Evolutionary conservation across 495 filamentous ascomycete genomes (phyloP).

Genomic region (Penicillium cosmopolitanum): DNA sequence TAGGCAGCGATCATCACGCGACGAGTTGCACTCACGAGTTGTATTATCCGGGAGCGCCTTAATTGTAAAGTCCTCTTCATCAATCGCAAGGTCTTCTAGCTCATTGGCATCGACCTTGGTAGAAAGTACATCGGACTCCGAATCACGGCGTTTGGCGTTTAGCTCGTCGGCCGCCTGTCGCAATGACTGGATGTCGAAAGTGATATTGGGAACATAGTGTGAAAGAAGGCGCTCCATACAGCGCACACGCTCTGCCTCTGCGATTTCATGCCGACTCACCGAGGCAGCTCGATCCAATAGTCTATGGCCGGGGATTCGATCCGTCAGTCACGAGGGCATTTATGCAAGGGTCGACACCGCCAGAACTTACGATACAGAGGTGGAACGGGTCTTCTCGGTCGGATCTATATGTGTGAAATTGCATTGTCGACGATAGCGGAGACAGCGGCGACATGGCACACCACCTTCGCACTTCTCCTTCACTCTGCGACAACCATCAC

Average conservation of each 20-base stretch:
- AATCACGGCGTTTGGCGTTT: slow-evolving; percentile 41
- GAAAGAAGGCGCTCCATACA: slow-evolving; percentile 50
- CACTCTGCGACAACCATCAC: slow-evolving; percentile 52
- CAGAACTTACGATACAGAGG: slow-evolving; percentile 42
- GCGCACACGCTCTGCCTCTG: slow-evolving; percentile 48
- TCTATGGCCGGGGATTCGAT: slow-evolving; percentile 22
- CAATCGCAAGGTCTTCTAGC: slow-evolving; percentile 47
- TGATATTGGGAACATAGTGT: slow-evolving; percentile 47
- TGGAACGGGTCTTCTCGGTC: slow-evolving; percentile 40
- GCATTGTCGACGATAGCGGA: slow-evolving; percentile 52
- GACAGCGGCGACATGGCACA: slow-evolving; percentile 53
- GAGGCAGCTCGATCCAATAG: slow-evolving; percentile 41
- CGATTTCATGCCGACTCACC: slow-evolving; percentile 44
- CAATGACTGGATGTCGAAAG: slow-evolving; percentile 48
- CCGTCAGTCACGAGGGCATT: slow-evolving; percentile 5
- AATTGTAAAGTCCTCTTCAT: slow-evolving; percentile 51
- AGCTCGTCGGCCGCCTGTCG: slow-evolving; percentile 46
- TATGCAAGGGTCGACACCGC: not conserved
- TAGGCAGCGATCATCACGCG: too few relatives aligned
- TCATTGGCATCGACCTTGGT: slow-evolving; percentile 43
- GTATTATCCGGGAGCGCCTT: slow-evolving; percentile 52
- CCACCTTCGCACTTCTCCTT: slow-evolving; percentile 58
- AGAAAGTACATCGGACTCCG: slow-evolving; percentile 40
- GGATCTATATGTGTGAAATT: slow-evolving; percentile 51
- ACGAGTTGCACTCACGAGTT: slow-evolving; percentile 38